phyloP scores from a whole-genome alignment of 2,329 filamentous ascomycete genomes.

The Cladophialophora exuberans region DNA sequence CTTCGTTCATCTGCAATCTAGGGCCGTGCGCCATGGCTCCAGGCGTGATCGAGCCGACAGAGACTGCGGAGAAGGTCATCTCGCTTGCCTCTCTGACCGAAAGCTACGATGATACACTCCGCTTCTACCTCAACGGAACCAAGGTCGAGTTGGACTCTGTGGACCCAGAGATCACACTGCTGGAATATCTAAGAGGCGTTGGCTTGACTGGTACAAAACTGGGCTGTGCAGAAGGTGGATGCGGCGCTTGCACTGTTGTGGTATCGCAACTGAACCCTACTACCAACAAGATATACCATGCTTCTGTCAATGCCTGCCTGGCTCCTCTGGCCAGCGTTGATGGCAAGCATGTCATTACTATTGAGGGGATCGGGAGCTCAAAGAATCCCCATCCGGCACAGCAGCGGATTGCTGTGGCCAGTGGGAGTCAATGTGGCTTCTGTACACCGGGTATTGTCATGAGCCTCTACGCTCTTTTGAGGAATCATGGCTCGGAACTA shows the following conservation, averaged over 20 bases:
- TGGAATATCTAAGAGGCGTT: conserved; percentile 91
- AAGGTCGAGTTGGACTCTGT: conserved; percentile 82
- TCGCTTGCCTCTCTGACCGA: conserved; percentile 68
- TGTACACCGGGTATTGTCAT: conserved; percentile 98
- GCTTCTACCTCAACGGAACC: conserved; percentile 94
- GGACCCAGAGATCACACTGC: conserved; percentile 86
- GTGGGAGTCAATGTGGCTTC: conserved; percentile 94
- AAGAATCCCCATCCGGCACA: conserved; percentile 86
- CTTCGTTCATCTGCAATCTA: neutral
- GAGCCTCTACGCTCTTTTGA: conserved; percentile 88
- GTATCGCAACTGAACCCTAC: conserved; percentile 92
- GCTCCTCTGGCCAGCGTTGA: conserved; percentile 91
- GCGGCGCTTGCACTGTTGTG: conserved; percentile 92
- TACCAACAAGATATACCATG: conserved; percentile 91
- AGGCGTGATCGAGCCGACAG: conserved; percentile 54
- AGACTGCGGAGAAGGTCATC: conserved; percentile 47
- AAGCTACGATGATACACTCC: conserved; percentile 80
- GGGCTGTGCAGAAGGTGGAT: conserved; percentile 94
- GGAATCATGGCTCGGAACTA: conserved; percentile 69
- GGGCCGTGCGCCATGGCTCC: conserved; percentile 56
- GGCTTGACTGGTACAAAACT: conserved; percentile 95
- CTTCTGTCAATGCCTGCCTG: conserved; percentile 93
- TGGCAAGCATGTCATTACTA: conserved; percentile 96
- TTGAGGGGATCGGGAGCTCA: conserved; percentile 91
- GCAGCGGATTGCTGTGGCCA: conserved; percentile 85